These are phyloP conservation scores for Phytophthora uliginosa DNA, from an alignment of 352 stramenopile species.

Conservation along the genomic window DNA sequence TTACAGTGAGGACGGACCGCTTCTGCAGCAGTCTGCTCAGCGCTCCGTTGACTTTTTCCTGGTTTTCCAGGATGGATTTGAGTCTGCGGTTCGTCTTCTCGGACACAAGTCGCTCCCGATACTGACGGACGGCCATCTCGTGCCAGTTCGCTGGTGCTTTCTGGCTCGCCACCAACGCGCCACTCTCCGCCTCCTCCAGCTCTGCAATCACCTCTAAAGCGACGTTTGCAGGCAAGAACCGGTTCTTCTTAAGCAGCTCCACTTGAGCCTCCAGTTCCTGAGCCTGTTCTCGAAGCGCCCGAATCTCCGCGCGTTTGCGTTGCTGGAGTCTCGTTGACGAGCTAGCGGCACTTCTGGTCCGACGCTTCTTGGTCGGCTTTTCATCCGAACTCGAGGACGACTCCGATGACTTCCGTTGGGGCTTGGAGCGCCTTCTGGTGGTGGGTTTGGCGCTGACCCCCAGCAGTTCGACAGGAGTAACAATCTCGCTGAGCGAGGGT, in stretches of 20 bases:
- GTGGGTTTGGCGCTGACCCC: not conserved
- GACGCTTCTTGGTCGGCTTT: conserved; percentile 20
- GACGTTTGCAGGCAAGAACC: conserved; percentile 15
- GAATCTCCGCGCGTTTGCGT: conserved; percentile 37
- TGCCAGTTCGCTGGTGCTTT: conserved; percentile 21
- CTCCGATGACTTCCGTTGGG: conserved; percentile 1
- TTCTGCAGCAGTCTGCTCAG: conserved; percentile 27
- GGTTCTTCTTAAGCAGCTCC: conserved; percentile 33
- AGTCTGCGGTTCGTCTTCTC: conserved; percentile 43
- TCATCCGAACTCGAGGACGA: conserved; percentile 17
- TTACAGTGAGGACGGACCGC: conserved; percentile 29
- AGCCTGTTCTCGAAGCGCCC: conserved; percentile 29
- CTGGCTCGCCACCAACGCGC: not conserved
- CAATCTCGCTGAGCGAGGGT: not conserved
- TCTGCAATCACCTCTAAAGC: conserved; percentile 10
- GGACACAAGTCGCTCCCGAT: conserved; percentile 30
- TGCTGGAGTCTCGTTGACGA: conserved; percentile 38
- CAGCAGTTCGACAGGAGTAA: conserved; percentile 2
- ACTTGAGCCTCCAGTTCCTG: conserved; percentile 37
- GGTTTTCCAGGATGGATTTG: conserved; percentile 32
- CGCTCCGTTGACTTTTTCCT: conserved; percentile 30
- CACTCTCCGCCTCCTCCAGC: not conserved
- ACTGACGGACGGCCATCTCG: conserved; percentile 29
- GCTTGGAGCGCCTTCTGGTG: conserved; percentile 6
- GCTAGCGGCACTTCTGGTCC: conserved; percentile 24